Percentiles rank a stretch among this genome's conserved stretches.
Conservation (phyloP, 257 asterid genomes). For the Rauvolfia tetraphylla region DNA sequence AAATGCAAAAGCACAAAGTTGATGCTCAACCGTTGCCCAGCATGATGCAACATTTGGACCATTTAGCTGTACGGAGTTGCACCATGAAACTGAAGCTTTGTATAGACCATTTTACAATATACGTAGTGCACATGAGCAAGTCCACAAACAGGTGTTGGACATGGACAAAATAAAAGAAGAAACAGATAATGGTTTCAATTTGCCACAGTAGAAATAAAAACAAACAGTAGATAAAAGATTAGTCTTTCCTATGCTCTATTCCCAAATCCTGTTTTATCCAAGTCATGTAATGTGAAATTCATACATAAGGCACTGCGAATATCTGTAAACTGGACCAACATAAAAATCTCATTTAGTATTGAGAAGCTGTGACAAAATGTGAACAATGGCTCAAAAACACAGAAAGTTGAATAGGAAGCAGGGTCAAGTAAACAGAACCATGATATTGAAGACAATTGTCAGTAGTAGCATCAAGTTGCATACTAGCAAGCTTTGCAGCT, state of each 20-base stretch:
- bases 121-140: neutral
- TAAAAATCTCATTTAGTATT: neutral
- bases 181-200: neutral
- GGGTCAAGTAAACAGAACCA: neutral
- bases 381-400: neutral
- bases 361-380: neutral
- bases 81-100: neutral
- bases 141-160: neutral
- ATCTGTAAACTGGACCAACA: neutral
- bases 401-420: neutral
- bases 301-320: neutral
- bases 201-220: neutral
- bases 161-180: neutral
- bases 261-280: neutral
- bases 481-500: conserved; percentile 76
- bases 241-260: neutral
- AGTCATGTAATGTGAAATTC: neutral
- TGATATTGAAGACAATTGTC: neutral
- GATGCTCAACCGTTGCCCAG: neutral
- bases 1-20: neutral
- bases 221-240: neutral
- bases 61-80: neutral
- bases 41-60: neutral
- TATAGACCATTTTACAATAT: neutral
- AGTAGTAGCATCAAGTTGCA: conserved; percentile 8